Percentiles rank a stretch among this genome's conserved stretches.
Evolutionary conservation across 495 filamentous ascomycete genomes (phyloP).

Genomic region (Aspergillus nanangensis): DNA sequence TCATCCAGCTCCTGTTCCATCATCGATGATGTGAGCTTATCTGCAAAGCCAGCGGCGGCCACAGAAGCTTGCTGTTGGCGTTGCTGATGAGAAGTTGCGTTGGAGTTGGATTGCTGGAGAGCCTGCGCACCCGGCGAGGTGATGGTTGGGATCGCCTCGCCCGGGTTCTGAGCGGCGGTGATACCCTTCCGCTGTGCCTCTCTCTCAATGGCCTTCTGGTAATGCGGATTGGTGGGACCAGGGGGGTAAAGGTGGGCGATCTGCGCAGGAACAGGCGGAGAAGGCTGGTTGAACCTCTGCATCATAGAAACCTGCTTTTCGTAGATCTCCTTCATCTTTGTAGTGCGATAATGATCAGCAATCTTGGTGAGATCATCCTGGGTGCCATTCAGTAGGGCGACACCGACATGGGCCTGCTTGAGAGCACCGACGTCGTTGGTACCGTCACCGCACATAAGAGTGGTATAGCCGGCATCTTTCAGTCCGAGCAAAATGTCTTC

Average conservation of each 20-base stretch:
- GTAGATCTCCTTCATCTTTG: constrained; percentile 97
- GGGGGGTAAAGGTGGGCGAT: constrained; percentile 96
- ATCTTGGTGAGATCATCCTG: constrained; percentile 87
- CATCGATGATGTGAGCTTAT: constrained; percentile 82
- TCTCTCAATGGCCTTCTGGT: constrained; percentile 83
- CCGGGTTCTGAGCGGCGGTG: constrained; percentile 31
- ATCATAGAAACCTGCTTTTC: constrained; percentile 92
- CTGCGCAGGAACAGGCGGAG: constrained; percentile 79
- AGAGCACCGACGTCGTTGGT: constrained; percentile 98
- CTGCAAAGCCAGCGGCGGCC: constrained; percentile 73
- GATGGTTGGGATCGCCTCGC: constrained; percentile 61
- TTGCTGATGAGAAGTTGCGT: constrained; percentile 50
- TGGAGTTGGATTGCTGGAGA: constrained; percentile 52
- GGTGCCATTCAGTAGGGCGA: constrained; percentile 93
- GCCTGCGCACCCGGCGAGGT: constrained; percentile 69
- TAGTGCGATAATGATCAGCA: constrained; percentile 84
- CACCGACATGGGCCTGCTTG: constrained; percentile 97
- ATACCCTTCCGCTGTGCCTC: constrained; percentile 69
- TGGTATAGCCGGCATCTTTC: constrained; percentile 95
- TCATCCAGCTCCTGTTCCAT: constrained; percentile 88
- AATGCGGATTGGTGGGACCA: constrained; percentile 89
- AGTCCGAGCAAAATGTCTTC: constrained; percentile 95
- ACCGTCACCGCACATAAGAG: constrained; percentile 97
- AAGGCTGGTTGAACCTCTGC: constrained; percentile 86
- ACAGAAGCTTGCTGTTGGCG: constrained; percentile 60